Base-by-base conservation (phyloP, 495 filamentous ascomycete genomes). In the Collariella sp. region DNA sequence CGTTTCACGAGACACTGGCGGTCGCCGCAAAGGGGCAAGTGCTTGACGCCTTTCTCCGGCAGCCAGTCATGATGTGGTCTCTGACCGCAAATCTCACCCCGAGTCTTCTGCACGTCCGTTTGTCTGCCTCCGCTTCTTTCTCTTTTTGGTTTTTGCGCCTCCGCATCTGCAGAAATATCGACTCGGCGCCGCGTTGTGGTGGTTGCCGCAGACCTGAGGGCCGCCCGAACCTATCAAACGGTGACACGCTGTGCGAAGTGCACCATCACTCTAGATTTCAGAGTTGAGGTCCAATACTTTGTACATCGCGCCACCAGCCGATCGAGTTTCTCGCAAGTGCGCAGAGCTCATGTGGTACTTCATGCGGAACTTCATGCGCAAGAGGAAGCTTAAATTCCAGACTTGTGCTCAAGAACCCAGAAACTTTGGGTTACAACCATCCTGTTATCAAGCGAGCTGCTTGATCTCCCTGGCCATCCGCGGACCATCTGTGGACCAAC, bases 241-340 rank as follows among this genome's bases (percentile, higher is more conserved):
- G 9, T 29, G 51, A 46, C 51, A 53, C 42, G 51, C 50, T 16
- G 20, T 52, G 41, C 22, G 40, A 44, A 23, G 22, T 45, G 41
- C n/a, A n/a, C 23, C 20, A 45, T 29, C 26, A 34, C 19, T 31
- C n/a, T 34, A n/a, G 41, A 2, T 1, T 18, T 13, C 12, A 7
- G 16, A 9, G 7, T 2, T 15, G 39, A 7, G n/a, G 24, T 33
- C 6, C 18, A 10, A 3, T n/a, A 13, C 24, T 18, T 13, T 3
- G 3, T 7, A 19, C 20, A 15, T 46, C 5, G 24, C 26, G 42
- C 3, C 22, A n/a, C 29, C 10, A 3, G 20, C 12, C 42, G 26
- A 33, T 29, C n/a, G 31, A 18, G n/a, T 19, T 34, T 51, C 29
- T 15, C 47, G 38, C 49, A 18, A n/a, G 33, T 9, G 49, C 49